Percentiles rank a stretch among this genome's conserved stretches.
phyloP scores from a whole-genome alignment of 495 filamentous ascomycete genomes.

The Tuber calosporum region DNA sequence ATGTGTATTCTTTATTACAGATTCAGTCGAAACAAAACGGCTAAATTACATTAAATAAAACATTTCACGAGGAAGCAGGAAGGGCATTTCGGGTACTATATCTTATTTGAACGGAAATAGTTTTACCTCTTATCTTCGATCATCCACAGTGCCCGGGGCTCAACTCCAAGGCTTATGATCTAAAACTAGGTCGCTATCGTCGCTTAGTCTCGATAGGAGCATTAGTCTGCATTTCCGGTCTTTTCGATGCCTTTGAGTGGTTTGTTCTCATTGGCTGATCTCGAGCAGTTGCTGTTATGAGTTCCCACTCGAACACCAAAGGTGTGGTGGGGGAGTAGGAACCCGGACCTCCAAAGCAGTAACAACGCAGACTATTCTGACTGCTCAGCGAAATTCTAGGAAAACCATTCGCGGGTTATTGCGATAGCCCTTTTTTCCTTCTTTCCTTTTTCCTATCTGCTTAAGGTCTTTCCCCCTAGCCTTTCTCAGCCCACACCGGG shows the following conservation, averaged over 20 bases:
- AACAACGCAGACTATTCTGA: conserved; percentile 30
- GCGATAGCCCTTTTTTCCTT: conserved; percentile 23
- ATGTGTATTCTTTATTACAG: not conserved
- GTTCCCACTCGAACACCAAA: not conserved
- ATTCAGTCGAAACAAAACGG: conserved; percentile 1
- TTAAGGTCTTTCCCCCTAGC: not conserved
- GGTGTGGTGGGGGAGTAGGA: not conserved
- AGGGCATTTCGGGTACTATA: not conserved
- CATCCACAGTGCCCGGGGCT: not conserved
- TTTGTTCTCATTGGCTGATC: conserved; percentile 3
- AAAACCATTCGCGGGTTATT: conserved; percentile 24
- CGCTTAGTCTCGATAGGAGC: conserved; percentile 1
- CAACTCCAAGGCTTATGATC: not conserved
- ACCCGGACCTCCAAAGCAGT: conserved; percentile 29
- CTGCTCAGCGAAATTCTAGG: conserved; percentile 19
- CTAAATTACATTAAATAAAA: not conserved
- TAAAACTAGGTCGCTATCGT: not conserved
- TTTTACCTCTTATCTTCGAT: conserved; percentile 5
- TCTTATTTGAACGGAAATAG: not conserved
- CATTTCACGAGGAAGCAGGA: not conserved
- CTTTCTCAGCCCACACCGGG: not conserved
- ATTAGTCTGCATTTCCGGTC: not conserved
- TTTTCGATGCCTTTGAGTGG: not conserved
- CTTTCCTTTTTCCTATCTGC: conserved; percentile 10
- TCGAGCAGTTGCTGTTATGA: not conserved